These are phyloP conservation scores for Penicillium cataractarum DNA, from an alignment of 495 filamentous ascomycete genomes.

Conservation along the genomic window DNA sequence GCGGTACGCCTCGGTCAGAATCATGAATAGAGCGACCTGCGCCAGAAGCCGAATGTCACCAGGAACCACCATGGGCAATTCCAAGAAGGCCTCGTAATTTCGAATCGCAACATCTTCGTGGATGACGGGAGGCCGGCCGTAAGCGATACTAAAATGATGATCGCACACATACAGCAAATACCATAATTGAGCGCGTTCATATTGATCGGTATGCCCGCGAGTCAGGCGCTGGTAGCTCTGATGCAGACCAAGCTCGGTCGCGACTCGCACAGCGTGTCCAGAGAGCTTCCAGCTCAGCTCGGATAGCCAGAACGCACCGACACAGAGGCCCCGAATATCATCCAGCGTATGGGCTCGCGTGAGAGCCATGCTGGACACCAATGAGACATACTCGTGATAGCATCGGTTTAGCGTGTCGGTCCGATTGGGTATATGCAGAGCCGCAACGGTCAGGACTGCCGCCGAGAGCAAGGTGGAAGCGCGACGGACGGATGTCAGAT, in stretches of 20 bases:
- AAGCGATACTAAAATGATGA: slow-evolving; percentile 59
- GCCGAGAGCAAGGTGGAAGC: slow-evolving; percentile 53
- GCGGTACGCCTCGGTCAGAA: slow-evolving; percentile 60
- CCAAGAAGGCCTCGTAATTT: slow-evolving; percentile 55
- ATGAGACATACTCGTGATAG: slow-evolving; percentile 54
- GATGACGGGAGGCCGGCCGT: slow-evolving; percentile 57
- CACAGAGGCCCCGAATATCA: slow-evolving; percentile 55
- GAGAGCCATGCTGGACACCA: slow-evolving; percentile 56
- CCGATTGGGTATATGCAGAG: slow-evolving; percentile 55
- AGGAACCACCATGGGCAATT: slow-evolving; percentile 48
- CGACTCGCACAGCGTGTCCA: slow-evolving; percentile 57
- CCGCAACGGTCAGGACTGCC: slow-evolving; percentile 57
- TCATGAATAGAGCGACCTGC: slow-evolving; percentile 61
- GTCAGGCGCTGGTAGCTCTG: slow-evolving; percentile 55
- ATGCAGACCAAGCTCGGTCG: slow-evolving; percentile 56
- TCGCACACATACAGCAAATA: slow-evolving; percentile 60
- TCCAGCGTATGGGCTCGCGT: slow-evolving; percentile 54
- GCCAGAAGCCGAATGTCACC: slow-evolving; percentile 58
- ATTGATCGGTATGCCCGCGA: slow-evolving; percentile 50
- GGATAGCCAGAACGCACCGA: slow-evolving; percentile 58
- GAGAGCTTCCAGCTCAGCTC: slow-evolving; percentile 59
- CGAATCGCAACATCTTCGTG: slow-evolving; percentile 57
- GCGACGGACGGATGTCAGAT: slow-evolving; percentile 52
- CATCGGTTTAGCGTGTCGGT: slow-evolving; percentile 54
- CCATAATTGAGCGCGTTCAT: slow-evolving; percentile 52